Base-by-base conservation (phyloP, 768 basidiomycete species). In the Pleurotus cornucopiae region DNA sequence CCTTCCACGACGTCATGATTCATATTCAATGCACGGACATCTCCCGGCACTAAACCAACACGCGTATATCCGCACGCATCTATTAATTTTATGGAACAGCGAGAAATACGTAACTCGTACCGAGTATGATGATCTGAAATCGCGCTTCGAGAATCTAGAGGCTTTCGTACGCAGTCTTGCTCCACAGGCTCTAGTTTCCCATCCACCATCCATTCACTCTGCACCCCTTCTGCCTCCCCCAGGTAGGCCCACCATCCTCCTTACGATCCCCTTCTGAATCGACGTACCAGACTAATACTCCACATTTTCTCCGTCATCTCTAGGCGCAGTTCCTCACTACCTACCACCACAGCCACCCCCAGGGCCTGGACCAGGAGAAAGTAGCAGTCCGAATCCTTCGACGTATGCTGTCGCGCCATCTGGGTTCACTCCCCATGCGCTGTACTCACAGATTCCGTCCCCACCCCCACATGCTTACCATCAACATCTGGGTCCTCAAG, bases 31-130 rank as follows among this genome's bases (percentile, higher is more conserved):
- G 46, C 46, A 34, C 30, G 30, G 30, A 34, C 30, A 34, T 34
- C 30, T 34, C 30, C 30, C 30, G 30, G 30, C 30, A 34, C 30
- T 34, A 34, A 51, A 47, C 18, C 41, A 53, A 48, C 44, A 46
- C 49, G 53, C 26, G 45, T 40, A 46, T 52, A 34, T 16, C 43
- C 52, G 21, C 34, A 16, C 43, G 38, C 40, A 25, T 7, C 43
- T 46, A 16, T 58, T 44, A 56, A 46, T 58, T 44, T 68, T 41
- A 9, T 46, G 51, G 37, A 21, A 34, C 53, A 88, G 86, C 59
- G 90, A 91, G 69, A 91, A 90, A 71, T 90, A 89, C 67, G 88
- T 91, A 56, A 85, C 84, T 38, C 79, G 89, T 18, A 72, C 80
- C 25, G 91, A 92, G 62, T 88, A 86, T 64, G 89, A 92, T 47